Base-by-base conservation (phyloP, 2,329 filamentous ascomycete species). In the Orbilia blumenaviensis region DNA sequence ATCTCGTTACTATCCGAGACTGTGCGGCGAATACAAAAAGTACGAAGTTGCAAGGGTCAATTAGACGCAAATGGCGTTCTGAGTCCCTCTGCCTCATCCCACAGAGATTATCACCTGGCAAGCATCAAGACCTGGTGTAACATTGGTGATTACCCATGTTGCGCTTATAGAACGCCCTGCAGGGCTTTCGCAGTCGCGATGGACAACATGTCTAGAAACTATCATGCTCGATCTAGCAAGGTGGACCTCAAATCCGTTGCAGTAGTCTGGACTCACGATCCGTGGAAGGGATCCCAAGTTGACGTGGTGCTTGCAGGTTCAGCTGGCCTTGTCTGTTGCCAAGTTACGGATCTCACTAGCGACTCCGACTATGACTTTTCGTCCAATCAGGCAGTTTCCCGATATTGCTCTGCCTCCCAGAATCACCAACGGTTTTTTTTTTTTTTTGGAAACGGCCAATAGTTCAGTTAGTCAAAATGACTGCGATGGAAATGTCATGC, bases 91-190 rank as follows among this genome's bases (percentile, higher is more conserved):
- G 18, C 18, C n/a, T n/a, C n/a, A n/a, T n/a, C n/a, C 52, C 52
- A 56, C n/a, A 56, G 9, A 56, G 29, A 56, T 41, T 50, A 63
- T 46, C 56, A 58, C 44, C 38, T 69, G 54, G 56, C 66, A 36
- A 62, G 56, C 66, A 56, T 56, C 32, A 2, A 21, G 29, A 18
- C 38, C 14, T 38, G 29, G 66, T 63, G 56, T 69, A 63, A 62
- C 44, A 32, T 42, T 34, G n/a, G 5, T 8, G 52, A 41, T n/a
- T 27, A 63, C 23, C 23, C 46, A 54, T n/a, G 21, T 60, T 63
- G 66, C 66, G 56, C 58, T 63, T 69, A 52, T 36, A 36, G 48
- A 46, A 8, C 18, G 63, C 66, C 66, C 42, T 61, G 66, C 66
- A 69, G 42, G 66, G 66, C 66, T 36, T 25, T 58, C 36, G 36